Evolutionary conservation across 805 yeast genomes (phyloP).

Genomic region (Candida chauliodis): DNA sequence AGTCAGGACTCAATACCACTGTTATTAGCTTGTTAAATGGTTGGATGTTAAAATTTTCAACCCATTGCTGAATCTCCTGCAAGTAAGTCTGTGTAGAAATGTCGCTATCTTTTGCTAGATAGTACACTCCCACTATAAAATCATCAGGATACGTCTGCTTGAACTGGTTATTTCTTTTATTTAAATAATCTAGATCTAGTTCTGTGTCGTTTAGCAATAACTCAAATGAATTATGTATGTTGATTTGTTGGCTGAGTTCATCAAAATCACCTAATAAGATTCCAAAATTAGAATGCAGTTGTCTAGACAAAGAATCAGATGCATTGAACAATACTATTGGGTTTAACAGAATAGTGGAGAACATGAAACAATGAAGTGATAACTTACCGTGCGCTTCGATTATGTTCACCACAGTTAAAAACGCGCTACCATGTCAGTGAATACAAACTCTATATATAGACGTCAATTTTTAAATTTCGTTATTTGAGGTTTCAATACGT

Average conservation of each 20-base stretch:
- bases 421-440: too few relatives aligned
- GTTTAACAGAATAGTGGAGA: constrained; percentile 13
- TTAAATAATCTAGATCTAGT: constrained; percentile 23
- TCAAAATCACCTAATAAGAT: constrained; percentile 24
- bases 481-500: too few relatives aligned
- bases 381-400: neutral
- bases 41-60: constrained; percentile 3
- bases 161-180: constrained; percentile 25
- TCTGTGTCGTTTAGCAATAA: constrained; percentile 11
- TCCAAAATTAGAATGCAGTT: constrained; percentile 19
- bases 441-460: too few relatives aligned
- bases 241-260: constrained; percentile 8
- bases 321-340: constrained; percentile 29
- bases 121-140: constrained; percentile 29
- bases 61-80: constrained; percentile 12
- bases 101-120: constrained; percentile 11
- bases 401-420: too few relatives aligned
- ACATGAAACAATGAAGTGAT: neutral
- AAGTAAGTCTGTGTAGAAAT: constrained; percentile 8
- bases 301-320: constrained; percentile 27
- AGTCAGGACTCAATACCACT: constrained; percentile 6
- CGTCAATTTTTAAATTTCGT: too few relatives aligned
- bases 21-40: neutral
- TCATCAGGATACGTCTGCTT: constrained; percentile 25
- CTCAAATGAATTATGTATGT: constrained; percentile 28